Base-by-base conservation (phyloP, 164 flowering plant genomes). In the Magnolia changhungtana region DNA sequence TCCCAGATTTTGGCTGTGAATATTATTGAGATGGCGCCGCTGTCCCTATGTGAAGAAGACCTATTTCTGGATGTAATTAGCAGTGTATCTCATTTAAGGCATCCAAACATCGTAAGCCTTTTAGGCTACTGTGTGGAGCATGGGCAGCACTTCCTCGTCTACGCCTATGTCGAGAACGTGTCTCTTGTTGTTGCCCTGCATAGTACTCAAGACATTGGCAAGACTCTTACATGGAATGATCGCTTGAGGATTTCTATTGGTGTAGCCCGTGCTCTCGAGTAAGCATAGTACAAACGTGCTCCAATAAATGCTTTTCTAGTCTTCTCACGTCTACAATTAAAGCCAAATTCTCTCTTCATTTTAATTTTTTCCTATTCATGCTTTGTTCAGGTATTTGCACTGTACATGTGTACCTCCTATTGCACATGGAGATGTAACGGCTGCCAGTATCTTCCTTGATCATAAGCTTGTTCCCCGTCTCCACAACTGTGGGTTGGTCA, bases 261-360 rank as follows among this genome's bases (percentile, higher is more conserved):
- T 83, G 92, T 94, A 82, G 97, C 99, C 72, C 84, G 87, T 82
- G 97, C 97, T 65, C 84, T 96, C 29, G 92, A 91, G 99, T 96
- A 83, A 88, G 98, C 86, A 4, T 20, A 68, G 24, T 9, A 68
- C 1, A 24, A 24, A 20, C 5, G 8, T 68, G 31, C 18, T 68
- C 18, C 10, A 24, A 9, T 24, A 24, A 68, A 24, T 6, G n/a
- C 71, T 68, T 31, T 16, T 68, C 45, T 37, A 37, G 31, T 14
- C 18, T 18, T 14, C 24, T 16, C 27, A 14, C 29, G 71, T 14
- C 13, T 18, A 1, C 18, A n/a, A 7, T 0, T 23, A 18, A 24
- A 9, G 31, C 18, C 3, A 9, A 24, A n/a, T 37, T 24, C 9
- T 68, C 27, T 68, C 31, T 68, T 18, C 7, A 3, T 37, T 37